Evolutionary conservation across 2,329 filamentous ascomycete genomes (phyloP).

Genomic region (Alternaria gansuensis): DNA sequence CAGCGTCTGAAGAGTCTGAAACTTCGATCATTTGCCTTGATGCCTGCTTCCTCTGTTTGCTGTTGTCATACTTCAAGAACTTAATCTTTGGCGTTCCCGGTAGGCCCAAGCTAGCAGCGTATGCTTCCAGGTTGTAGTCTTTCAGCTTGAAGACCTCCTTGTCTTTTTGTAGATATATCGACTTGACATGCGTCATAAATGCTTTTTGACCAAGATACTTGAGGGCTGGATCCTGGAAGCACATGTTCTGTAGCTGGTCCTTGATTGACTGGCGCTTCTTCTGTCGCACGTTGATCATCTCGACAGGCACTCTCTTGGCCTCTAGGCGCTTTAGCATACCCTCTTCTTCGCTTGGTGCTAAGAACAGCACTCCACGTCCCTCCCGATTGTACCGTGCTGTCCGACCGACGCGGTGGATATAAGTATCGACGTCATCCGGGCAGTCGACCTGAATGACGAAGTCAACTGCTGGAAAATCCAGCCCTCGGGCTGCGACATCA

Average conservation of each 20-base stretch:
- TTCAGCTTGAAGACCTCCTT: constrained; percentile 90
- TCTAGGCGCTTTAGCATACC: constrained; percentile 89
- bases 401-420: constrained; percentile 93
- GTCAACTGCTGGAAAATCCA: constrained; percentile 96
- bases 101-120: constrained; percentile 83
- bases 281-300: constrained; percentile 83
- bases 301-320: constrained; percentile 88
- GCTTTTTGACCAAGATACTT: constrained; percentile 97
- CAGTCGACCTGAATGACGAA: constrained; percentile 99
- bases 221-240: constrained; percentile 90
- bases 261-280: constrained; percentile 90
- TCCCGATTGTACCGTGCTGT: constrained; percentile 93
- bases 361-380: constrained; percentile 86
- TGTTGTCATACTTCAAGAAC: constrained; percentile 88
- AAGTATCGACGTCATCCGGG: constrained; percentile 95
- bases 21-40: constrained; percentile 69
- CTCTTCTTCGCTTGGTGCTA: constrained; percentile 89
- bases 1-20: constrained; percentile 70
- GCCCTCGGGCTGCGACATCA: constrained; percentile 89
- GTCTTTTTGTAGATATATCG: constrained; percentile 86
- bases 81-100: constrained; percentile 93
- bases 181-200: constrained; percentile 88
- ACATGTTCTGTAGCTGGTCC: constrained; percentile 89
- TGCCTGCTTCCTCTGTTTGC: constrained; percentile 87
- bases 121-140: constrained; percentile 84